Evolutionary conservation across 805 yeast species (phyloP).

Genomic region (Kregervanrija pseudodelftensis): DNA sequence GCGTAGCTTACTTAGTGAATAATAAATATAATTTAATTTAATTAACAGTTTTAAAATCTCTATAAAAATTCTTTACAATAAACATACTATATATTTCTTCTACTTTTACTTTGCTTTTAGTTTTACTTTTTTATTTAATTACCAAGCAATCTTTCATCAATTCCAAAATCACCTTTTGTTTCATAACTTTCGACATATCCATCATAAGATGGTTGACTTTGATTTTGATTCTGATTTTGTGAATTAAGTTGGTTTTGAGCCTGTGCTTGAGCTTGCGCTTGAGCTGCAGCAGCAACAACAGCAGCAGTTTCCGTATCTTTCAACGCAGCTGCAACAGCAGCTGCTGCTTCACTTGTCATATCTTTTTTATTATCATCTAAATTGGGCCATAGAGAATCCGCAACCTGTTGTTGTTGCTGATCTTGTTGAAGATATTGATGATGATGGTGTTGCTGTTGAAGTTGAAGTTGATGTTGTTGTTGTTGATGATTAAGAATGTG

Average conservation of each 20-base stretch:
- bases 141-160: slow-evolving; percentile 22
- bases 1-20: too few species aligned
- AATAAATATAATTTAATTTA: too few species aligned
- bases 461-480: slow-evolving; percentile 2
- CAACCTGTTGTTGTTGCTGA: slow-evolving; percentile 9
- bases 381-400: neutral
- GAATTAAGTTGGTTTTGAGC: slow-evolving; percentile 6
- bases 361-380: slow-evolving; percentile 1
- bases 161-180: slow-evolving; percentile 20
- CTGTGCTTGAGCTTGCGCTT: slow-evolving; percentile 5
- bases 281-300: slow-evolving; percentile 17
- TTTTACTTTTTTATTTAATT: too few species aligned
- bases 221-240: slow-evolving; percentile 6
- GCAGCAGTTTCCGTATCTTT: slow-evolving; percentile 15
- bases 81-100: too few species aligned
- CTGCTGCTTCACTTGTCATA: slow-evolving; percentile 14
- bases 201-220: slow-evolving; percentile 9
- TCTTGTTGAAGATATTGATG: slow-evolving; percentile 9
- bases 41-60: too few species aligned
- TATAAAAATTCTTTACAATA: too few species aligned
- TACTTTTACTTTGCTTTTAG: neutral
- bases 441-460: neutral
- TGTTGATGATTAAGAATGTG: neutral
- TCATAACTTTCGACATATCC: slow-evolving; percentile 5
- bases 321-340: slow-evolving; percentile 9